Evolutionary conservation across 345 rosid species (phyloP).

Genomic region (Carallia pectinifolia): DNA sequence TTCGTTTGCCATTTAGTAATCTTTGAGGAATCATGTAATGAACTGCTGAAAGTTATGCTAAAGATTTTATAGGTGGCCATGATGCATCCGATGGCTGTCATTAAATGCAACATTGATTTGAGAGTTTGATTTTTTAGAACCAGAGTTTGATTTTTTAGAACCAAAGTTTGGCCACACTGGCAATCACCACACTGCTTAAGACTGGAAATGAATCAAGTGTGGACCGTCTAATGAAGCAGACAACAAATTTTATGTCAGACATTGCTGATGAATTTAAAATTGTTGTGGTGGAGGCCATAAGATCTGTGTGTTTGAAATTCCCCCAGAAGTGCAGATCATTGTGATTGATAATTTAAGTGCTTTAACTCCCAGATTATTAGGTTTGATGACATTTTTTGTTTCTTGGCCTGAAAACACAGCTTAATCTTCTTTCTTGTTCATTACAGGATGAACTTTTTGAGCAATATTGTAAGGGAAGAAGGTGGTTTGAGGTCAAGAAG

Average conservation of each 20-base stretch:
- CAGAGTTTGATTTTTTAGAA: conserved; percentile 90
- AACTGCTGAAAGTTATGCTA: no score
- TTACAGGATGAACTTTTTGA: conserved; percentile 92
- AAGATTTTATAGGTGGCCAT: conserved; percentile 74
- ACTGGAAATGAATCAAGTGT: conserved; percentile 99
- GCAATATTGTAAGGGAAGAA: conserved; percentile 98
- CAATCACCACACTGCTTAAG: conserved; percentile 93
- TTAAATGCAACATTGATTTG: conserved; percentile 98
- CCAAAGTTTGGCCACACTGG: conserved; percentile 96
- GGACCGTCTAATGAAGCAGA: conserved; percentile 97
- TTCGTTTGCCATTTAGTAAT: no score
- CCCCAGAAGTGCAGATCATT: conserved; percentile 92
- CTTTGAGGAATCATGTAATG: no score
- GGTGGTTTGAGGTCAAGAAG: conserved; percentile 97
- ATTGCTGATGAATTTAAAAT: conserved; percentile 98
- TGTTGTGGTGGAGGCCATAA: conserved; percentile 97
- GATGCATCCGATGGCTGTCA: conserved; percentile 99
- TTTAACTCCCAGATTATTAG: background rate
- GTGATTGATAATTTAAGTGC: conserved; percentile 44
- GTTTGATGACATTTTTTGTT: background rate
- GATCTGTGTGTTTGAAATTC: conserved; percentile 94
- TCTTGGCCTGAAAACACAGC: background rate
- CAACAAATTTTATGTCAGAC: conserved; percentile 96
- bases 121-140: conserved; percentile 88
- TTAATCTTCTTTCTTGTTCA: conserved; percentile 24